Percentiles rank a stretch among this genome's conserved stretches.
Conservation (phyloP, 1,139 yeast genomes). For the Zygoascus hellenicus region DNA sequence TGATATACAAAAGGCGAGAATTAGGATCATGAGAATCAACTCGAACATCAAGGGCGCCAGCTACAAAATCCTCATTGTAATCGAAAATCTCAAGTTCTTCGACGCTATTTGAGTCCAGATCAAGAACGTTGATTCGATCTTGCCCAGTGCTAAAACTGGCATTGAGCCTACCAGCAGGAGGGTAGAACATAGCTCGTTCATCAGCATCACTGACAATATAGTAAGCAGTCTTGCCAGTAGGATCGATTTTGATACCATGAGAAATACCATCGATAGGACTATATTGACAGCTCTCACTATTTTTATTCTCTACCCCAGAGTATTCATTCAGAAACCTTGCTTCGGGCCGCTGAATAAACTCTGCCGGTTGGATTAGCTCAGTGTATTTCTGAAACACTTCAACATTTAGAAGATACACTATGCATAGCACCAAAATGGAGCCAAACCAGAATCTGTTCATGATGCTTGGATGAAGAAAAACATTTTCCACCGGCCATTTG, state of each 20-base stretch:
- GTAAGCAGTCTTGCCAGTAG: slow-evolving; percentile 5
- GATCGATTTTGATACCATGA: slow-evolving; percentile 5
- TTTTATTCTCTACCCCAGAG: background rate
- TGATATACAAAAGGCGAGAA: slow-evolving; percentile 7
- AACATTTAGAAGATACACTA: slow-evolving; percentile 5
- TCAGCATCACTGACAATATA: background rate
- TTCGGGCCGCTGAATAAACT: slow-evolving; percentile 3
- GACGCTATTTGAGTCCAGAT: background rate
- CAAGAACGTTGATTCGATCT: background rate
- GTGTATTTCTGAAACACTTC: slow-evolving; percentile 5
- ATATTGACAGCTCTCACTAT: background rate
- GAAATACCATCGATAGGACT: background rate
- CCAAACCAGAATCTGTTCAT: slow-evolving; percentile 3
- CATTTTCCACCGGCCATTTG: too few species aligned
- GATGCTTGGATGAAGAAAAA: too few species aligned
- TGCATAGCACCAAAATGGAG: background rate
- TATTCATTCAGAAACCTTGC: background rate
- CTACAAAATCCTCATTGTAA: slow-evolving; percentile 9
- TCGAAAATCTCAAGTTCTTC: background rate
- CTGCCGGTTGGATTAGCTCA: background rate
- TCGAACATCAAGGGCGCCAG: slow-evolving; percentile 10
- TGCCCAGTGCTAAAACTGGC: background rate
- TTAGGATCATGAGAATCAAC: slow-evolving; percentile 6
- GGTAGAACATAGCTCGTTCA: background rate
- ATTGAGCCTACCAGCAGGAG: slow-evolving; percentile 5